phyloP scores from a whole-genome alignment of 331 rosid genomes.

The Spiraea crenata region DNA sequence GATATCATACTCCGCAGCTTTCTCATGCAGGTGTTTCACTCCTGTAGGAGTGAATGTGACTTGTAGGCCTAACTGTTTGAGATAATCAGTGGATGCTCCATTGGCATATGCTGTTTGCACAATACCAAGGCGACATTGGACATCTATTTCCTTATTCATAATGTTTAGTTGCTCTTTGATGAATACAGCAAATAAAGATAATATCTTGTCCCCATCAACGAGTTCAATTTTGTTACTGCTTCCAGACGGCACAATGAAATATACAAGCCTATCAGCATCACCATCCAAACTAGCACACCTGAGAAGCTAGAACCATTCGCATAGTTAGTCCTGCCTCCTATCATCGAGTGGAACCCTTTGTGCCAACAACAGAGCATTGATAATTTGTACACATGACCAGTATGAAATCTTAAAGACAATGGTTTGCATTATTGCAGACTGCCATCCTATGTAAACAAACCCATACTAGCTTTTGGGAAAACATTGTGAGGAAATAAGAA shows the following conservation, averaged over 20 bases:
- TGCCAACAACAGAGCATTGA: not conserved
- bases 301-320: conserved; percentile 55
- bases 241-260: conserved; percentile 58
- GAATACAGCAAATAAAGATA: conserved; percentile 74
- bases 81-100: conserved; percentile 84
- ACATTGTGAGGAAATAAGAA: not conserved
- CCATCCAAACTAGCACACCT: conserved; percentile 99
- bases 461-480: not conserved
- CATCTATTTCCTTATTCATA: conserved; percentile 42
- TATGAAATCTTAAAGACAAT: not conserved
- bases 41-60: conserved; percentile 83
- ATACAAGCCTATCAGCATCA: conserved; percentile 94
- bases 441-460: not conserved
- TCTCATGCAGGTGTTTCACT: conserved; percentile 83
- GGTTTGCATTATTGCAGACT: not conserved
- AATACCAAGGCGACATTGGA: conserved; percentile 59
- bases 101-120: conserved; percentile 97
- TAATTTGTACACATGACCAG: not conserved
- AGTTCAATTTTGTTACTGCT: conserved; percentile 55
- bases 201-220: conserved; percentile 91
- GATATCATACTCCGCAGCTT: conserved; percentile 73
- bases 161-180: conserved; percentile 69
- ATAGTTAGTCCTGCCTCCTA: conserved; percentile 22
- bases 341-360: conserved; percentile 14
- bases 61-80: conserved; percentile 70